phyloP scores from a whole-genome alignment of 495 filamentous ascomycete genomes.

The Penicillium antarcticum region DNA sequence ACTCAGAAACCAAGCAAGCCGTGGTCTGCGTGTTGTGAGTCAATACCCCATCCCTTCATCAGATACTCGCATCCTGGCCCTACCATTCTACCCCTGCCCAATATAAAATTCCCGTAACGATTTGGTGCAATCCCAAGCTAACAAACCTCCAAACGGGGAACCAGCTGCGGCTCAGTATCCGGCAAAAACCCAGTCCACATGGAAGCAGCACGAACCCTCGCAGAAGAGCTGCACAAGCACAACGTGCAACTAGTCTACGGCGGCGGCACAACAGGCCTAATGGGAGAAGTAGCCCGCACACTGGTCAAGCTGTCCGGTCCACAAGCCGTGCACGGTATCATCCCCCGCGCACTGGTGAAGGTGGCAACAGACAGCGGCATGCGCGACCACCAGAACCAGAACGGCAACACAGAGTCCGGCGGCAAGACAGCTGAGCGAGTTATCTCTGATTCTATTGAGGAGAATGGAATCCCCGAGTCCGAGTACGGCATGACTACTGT shows the following conservation, averaged over 20 bases:
- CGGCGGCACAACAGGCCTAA: constrained; percentile 88
- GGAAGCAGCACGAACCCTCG: constrained; percentile 76
- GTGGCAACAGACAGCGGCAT: constrained; percentile 58
- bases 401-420: not conserved
- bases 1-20: constrained; percentile 41
- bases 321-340: constrained; percentile 83
- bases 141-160: not conserved
- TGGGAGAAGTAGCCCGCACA: constrained; percentile 87
- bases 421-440: constrained; percentile 42
- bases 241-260: constrained; percentile 86
- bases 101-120: no score
- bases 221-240: constrained; percentile 65
- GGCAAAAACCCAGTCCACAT: constrained; percentile 68
- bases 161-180: constrained; percentile 69
- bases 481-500: constrained; percentile 82
- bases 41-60: constrained; percentile 8
- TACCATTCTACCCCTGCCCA: not conserved
- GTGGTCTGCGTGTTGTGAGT: constrained; percentile 83
- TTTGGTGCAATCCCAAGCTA: no score
- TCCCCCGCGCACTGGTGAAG: constrained; percentile 79
- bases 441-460: constrained; percentile 22
- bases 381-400: constrained; percentile 20
- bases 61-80: not conserved
- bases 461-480: constrained; percentile 56
- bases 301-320: constrained; percentile 85